These are phyloP conservation scores for Pilasporangium apinafurcum DNA, from an alignment of 352 stramenopile species.

Conservation along the genomic window DNA sequence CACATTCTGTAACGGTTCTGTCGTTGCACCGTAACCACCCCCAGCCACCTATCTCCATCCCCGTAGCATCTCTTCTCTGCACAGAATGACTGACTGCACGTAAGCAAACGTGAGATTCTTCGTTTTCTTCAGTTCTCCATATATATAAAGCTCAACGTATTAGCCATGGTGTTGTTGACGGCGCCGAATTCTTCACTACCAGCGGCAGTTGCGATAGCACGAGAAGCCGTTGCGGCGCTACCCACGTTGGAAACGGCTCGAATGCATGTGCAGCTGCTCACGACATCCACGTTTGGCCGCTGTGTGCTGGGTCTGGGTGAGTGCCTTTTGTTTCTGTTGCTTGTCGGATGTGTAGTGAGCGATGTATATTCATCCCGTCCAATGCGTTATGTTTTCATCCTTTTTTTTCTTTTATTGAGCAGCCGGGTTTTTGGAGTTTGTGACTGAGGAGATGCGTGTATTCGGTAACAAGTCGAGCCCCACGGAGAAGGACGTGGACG, in stretches of 20 bases:
- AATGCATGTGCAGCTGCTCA: slow-evolving; percentile 13
- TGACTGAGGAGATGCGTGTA: slow-evolving; percentile 31
- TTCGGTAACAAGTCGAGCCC: slow-evolving; percentile 25
- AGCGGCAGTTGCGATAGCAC: slow-evolving; percentile 9
- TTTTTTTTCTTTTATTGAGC: neutral
- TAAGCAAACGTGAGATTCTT: slow-evolving; percentile 1
- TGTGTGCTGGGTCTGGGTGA: slow-evolving; percentile 74
- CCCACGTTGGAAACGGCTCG: neutral
- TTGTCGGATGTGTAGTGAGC: neutral
- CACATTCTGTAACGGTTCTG: too few species aligned
- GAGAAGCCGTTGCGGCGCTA: neutral
- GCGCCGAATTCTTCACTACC: slow-evolving; percentile 2
- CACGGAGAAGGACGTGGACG: slow-evolving; percentile 18
- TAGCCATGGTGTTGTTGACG: too few species aligned
- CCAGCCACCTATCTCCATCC: too few species aligned
- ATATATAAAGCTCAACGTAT: too few species aligned
- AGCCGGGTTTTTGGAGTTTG: slow-evolving; percentile 66
- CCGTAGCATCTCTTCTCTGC: too few species aligned
- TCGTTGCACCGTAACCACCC: too few species aligned
- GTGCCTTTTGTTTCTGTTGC: neutral
- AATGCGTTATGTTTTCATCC: neutral
- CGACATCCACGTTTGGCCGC: slow-evolving; percentile 43
- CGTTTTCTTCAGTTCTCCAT: too few species aligned
- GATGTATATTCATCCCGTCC: too few species aligned
- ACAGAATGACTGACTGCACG: too few species aligned